Conservation (phyloP, 805 yeast genomes). For the Monosporozyma aerobia region DNA sequence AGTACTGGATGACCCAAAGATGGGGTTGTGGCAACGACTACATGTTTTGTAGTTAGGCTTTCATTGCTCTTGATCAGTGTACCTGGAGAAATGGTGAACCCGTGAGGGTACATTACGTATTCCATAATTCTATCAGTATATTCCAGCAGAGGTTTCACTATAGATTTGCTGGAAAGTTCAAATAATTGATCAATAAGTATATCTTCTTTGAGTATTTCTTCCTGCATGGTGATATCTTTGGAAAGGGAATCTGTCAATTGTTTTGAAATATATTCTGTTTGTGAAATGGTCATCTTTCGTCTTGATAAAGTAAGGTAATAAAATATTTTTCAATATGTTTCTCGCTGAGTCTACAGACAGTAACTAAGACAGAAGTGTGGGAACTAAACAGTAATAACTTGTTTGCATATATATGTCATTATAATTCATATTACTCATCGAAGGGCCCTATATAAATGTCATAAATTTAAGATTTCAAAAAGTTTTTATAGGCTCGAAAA, state of each 20-base stretch:
- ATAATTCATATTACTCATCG: too few species aligned
- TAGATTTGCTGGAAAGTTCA: background rate
- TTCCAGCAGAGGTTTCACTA: slow-evolving; percentile 9
- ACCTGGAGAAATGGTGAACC: slow-evolving; percentile 4
- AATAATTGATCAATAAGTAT: background rate
- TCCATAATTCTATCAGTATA: slow-evolving; percentile 19
- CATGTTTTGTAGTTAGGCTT: background rate
- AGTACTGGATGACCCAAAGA: slow-evolving; percentile 21
- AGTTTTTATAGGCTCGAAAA: too few species aligned
- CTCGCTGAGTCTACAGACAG: background rate
- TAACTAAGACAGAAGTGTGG: background rate
- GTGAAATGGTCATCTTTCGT: background rate
- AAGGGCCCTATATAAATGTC: too few species aligned
- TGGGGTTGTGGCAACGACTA: background rate
- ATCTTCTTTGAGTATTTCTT: background rate
- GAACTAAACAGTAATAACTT: too few species aligned
- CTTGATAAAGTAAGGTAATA: background rate
- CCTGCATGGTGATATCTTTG: background rate
- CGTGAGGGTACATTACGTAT: slow-evolving; percentile 16
- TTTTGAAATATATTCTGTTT: background rate
- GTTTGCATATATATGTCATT: too few species aligned
- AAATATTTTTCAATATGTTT: background rate
- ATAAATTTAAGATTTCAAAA: too few species aligned
- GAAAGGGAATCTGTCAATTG: background rate
- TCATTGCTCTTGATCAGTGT: slow-evolving; percentile 1